Base-by-base conservation (phyloP, 2,329 filamentous ascomycete genomes). In the Pyrenophora tritici-repentis region DNA sequence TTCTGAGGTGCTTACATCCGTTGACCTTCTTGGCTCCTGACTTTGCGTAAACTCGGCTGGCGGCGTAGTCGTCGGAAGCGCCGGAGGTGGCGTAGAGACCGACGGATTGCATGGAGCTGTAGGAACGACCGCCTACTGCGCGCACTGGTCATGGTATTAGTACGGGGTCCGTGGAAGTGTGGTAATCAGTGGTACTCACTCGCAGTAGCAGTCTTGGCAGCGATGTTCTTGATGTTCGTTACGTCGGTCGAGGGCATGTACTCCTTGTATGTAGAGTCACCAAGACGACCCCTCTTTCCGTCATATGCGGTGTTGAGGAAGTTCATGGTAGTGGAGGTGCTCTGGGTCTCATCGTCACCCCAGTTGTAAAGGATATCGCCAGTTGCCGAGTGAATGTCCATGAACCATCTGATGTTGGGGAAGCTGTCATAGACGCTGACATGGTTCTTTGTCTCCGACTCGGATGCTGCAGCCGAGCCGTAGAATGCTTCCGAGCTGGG, bases 371-470 rank as follows among this genome's bases (percentile, higher is more conserved):
- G 68, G 14, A 86, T 72, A 26, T 78, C 73, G 2, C 79, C 81
- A 0, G 76, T 74, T 22, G 75, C 80, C 1, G 81, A 83, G 74
- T 86, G 83, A 37, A 85, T 74, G 56, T 86, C 83, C 52, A 84
- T 70, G 65, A 83, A 83, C 81, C 82, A 85, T 22, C 78, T 74
- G 38, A 85, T 69, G 37, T 77, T 76, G 40, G 73, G 66, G 67
- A 79, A 81, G 22, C 75, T 73, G 57, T 81, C 76, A 62, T 84
- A 72, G 6, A 82, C 66, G 71, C 79, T 83, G 50, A 78, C 79
- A 50, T 83, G 75, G 62, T 78, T 82, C 65, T 79, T 73, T 2
- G 81, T 80, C 71, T 86, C 83, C 0, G 82, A 73, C 70, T 86
- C 83, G 0, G 82, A 85, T 43, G 78, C 77, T 2, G 82, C 73